Conservation (phyloP, 495 filamentous ascomycete genomes). For the Aspergillus ellipticus region DNA sequence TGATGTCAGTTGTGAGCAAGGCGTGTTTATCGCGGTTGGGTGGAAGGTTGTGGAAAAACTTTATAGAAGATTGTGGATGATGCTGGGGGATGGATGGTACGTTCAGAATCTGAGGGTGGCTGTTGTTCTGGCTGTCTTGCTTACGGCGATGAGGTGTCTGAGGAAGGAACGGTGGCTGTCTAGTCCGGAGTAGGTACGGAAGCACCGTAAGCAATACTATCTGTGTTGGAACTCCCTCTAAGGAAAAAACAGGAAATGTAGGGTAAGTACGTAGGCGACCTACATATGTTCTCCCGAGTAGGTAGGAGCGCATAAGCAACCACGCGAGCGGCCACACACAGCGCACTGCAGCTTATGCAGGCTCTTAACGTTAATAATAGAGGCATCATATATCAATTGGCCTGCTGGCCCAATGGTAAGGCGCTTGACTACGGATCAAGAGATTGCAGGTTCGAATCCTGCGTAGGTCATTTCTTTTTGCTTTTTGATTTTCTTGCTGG, state of each 20-base stretch:
- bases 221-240: too few relatives aligned
- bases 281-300: too few relatives aligned
- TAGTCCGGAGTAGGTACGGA: too few relatives aligned
- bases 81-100: background rate
- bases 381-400: slow-evolving; percentile 2
- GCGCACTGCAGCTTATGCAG: too few relatives aligned
- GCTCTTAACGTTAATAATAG: background rate
- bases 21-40: background rate
- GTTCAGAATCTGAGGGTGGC: background rate
- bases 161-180: background rate
- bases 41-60: too few relatives aligned
- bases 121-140: background rate
- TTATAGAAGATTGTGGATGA: too few relatives aligned
- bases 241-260: too few relatives aligned
- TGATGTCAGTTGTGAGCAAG: background rate
- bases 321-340: too few relatives aligned
- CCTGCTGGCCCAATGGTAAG: slow-evolving; percentile 66
- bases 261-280: too few relatives aligned
- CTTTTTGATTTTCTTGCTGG: background rate
- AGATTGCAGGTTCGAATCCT: slow-evolving; percentile 52
- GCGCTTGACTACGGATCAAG: slow-evolving; percentile 71
- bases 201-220: too few relatives aligned
- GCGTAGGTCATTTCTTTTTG: slow-evolving; percentile 35
- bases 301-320: too few relatives aligned
- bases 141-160: background rate